phyloP scores from a whole-genome alignment of 768 basidiomycete genomes.

The Strobilomyces confusus region DNA sequence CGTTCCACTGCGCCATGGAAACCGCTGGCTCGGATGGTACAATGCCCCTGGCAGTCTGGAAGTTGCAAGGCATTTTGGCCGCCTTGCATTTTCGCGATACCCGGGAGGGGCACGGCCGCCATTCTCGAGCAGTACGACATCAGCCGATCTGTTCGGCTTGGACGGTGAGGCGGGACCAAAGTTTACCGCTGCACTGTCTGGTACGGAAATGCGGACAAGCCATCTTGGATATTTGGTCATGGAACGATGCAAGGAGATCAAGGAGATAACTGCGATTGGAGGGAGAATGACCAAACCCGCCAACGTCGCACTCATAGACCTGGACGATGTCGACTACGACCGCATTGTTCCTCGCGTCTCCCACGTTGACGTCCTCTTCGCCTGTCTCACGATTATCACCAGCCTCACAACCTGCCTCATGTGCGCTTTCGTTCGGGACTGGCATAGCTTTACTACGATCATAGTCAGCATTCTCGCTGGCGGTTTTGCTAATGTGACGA shows the following conservation, averaged over 20 bases:
- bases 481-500: conserved; percentile 24
- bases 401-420: conserved; percentile 22
- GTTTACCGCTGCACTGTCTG: conserved; percentile 25
- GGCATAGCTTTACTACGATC: conserved; percentile 30
- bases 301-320: conserved; percentile 19
- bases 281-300: conserved; percentile 14
- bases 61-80: conserved; percentile 29
- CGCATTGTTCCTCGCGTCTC: conserved; percentile 1
- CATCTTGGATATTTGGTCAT: conserved; percentile 27
- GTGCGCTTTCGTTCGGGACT: conserved; percentile 26
- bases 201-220: conserved; percentile 25
- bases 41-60: conserved; percentile 32
- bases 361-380: background rate
- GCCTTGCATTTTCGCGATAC: conserved; percentile 20
- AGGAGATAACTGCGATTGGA: background rate
- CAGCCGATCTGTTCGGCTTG: conserved; percentile 22
- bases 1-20: conserved; percentile 27
- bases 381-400: conserved; percentile 23
- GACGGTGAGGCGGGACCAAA: conserved; percentile 26
- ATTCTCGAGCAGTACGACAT: conserved; percentile 20
- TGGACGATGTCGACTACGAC: conserved; percentile 2
- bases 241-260: conserved; percentile 15
- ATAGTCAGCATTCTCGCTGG: conserved; percentile 29
- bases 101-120: conserved; percentile 21
- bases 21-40: conserved; percentile 34